A percentile compares a stretch with the other conserved stretches of the same genome.
phyloP scores from a whole-genome alignment of 352 stramenopile genomes.

The Labyrinthula sp. region DNA sequence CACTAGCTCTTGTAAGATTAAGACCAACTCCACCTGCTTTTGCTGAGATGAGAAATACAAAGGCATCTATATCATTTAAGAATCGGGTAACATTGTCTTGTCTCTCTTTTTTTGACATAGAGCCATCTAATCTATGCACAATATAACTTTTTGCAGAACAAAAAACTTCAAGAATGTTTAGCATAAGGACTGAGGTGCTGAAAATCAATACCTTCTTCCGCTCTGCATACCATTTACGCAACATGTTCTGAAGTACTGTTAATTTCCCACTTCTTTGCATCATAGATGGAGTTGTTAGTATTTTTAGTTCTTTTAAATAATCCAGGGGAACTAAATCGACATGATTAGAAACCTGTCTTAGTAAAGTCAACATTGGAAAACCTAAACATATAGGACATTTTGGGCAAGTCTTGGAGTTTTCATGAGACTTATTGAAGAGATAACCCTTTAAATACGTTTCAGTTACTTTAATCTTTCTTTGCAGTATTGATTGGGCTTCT shows the following conservation, averaged over 20 bases:
- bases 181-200: conserved; percentile 81
- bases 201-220: conserved; percentile 88
- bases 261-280: conserved; percentile 63
- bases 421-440: too few relatives aligned
- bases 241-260: conserved; percentile 75
- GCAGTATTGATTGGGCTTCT: too few relatives aligned
- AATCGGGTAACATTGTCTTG: conserved; percentile 83
- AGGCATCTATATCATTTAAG: conserved; percentile 43
- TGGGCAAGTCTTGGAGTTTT: conserved; percentile 45
- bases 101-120: conserved; percentile 69
- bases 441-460: too few relatives aligned
- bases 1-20: conserved; percentile 76
- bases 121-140: conserved; percentile 85
- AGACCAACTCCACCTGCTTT: conserved; percentile 82
- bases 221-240: conserved; percentile 76
- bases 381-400: conserved; percentile 33
- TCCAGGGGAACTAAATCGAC: conserved; percentile 34
- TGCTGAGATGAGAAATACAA: conserved; percentile 60
- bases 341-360: conserved; percentile 38
- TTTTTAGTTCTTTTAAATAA: too few relatives aligned
- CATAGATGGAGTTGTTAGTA: too few relatives aligned
- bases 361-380: conserved; percentile 29
- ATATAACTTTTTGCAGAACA: conserved; percentile 50
- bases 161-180: conserved; percentile 86
- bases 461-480: too few relatives aligned